A percentile compares a stretch with the other conserved stretches of the same genome.
Evolutionary conservation across 495 filamentous ascomycete genomes (phyloP).

Genomic region (Durotheca rogersii): DNA sequence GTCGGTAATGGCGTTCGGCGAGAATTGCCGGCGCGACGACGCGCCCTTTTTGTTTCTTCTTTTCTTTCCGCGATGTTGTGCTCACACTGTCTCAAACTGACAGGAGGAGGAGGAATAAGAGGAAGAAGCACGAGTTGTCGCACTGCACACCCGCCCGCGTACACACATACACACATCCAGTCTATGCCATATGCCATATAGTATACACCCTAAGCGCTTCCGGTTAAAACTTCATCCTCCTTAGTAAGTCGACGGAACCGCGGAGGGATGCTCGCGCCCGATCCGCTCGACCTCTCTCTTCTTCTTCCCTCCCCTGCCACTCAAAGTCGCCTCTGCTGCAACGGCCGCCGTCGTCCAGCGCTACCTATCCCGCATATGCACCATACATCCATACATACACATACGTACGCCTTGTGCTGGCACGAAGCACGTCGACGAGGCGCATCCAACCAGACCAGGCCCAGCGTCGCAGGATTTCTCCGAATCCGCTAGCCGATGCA

Average conservation of each 20-base stretch:
- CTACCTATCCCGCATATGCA: constrained; percentile 21
- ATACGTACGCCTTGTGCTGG: too few relatives aligned
- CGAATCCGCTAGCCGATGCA: constrained; percentile 22
- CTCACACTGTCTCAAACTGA: too few relatives aligned
- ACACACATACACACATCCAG: too few relatives aligned
- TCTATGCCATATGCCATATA: too few relatives aligned
- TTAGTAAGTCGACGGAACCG: too few relatives aligned
- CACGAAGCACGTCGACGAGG: background rate
- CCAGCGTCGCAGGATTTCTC: constrained; percentile 26
- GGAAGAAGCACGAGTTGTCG: too few relatives aligned
- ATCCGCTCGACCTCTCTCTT: too few relatives aligned
- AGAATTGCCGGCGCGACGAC: background rate
- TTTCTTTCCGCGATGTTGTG: background rate
- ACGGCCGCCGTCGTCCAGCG: constrained; percentile 20
- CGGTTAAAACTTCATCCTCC: too few relatives aligned
- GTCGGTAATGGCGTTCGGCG: background rate
- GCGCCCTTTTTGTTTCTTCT: background rate
- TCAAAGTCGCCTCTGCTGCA: constrained; percentile 10
- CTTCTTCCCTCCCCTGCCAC: constrained; percentile 22
- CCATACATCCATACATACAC: constrained; percentile 3
- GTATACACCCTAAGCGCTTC: too few relatives aligned
- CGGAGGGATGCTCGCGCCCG: too few relatives aligned
- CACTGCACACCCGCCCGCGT: too few relatives aligned
- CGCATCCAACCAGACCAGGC: constrained; percentile 19
- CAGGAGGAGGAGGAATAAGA: constrained; percentile 2